phyloP scores from a whole-genome alignment of 2,329 filamentous ascomycete species.

The Cercospora brassicicola region DNA sequence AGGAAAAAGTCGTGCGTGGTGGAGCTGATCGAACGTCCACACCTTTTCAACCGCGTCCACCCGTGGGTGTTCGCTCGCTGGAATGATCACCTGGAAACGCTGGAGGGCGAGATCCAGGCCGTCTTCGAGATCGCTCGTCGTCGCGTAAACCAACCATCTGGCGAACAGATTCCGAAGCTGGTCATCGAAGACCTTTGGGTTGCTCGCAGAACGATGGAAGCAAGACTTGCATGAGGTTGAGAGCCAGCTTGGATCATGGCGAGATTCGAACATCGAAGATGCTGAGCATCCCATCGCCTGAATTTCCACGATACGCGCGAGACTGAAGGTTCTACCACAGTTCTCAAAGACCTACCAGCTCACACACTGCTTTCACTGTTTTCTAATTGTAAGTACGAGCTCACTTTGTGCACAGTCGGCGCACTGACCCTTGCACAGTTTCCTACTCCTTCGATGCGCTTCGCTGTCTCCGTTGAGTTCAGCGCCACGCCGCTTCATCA shows the following conservation, averaged over 20 bases:
- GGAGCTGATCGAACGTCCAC: not conserved
- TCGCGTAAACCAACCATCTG: not conserved
- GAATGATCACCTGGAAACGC: not conserved
- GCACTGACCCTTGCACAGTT: not conserved
- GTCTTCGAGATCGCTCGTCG: not conserved
- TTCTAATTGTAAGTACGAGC: not conserved
- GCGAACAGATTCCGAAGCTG: not conserved
- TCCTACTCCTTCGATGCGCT: not conserved
- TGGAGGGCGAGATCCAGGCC: not conserved
- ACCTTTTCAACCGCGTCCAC: accelerated
- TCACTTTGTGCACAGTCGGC: not conserved
- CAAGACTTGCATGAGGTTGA: not conserved
- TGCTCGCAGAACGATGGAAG: not conserved
- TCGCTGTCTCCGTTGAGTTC: not conserved
- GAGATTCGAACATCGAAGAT: not conserved
- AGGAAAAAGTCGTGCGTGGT: not conserved
- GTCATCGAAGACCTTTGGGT: not conserved
- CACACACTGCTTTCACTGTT: not conserved
- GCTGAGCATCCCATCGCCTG: not conserved
- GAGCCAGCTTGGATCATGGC: not conserved
- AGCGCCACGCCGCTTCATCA: not conserved
- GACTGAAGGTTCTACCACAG: not conserved
- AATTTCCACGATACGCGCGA: not conserved
- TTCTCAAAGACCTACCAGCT: not conserved
- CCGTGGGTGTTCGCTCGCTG: not conserved